Percentiles rank a stretch among this genome's conserved stretches.
Conservation (phyloP, 1,139 yeast species). For the Magnusiomyces ingens region DNA sequence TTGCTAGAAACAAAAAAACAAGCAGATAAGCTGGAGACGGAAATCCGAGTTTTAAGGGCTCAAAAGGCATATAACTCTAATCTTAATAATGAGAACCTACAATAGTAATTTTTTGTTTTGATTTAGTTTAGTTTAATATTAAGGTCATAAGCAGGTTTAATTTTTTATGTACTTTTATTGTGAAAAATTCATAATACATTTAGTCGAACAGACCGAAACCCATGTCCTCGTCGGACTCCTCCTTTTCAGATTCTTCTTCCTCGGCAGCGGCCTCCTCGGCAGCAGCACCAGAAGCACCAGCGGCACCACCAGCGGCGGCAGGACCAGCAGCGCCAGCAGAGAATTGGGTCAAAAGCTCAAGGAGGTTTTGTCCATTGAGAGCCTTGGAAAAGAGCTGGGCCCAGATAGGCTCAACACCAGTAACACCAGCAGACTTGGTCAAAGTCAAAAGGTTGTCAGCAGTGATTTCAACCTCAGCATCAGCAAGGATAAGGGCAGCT, state of each 20-base stretch:
- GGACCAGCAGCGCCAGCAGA: conserved; percentile 93
- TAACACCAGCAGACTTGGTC: conserved; percentile 85
- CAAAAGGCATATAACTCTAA: conserved; percentile 15
- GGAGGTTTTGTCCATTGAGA: conserved; percentile 53
- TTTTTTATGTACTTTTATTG: not conserved
- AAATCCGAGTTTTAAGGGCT: conserved; percentile 51
- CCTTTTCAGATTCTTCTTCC: conserved; percentile 30
- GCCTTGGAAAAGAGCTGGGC: conserved; percentile 80
- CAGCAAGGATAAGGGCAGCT: conserved; percentile 97
- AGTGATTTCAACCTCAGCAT: conserved; percentile 91
- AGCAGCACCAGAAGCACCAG: conserved; percentile 55
- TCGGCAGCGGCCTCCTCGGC: conserved; percentile 63
- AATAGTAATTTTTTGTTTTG: too few relatives aligned
- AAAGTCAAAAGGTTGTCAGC: conserved; percentile 83
- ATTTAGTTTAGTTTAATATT: too few relatives aligned
- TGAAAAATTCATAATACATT: not conserved
- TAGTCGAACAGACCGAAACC: conserved; percentile 37
- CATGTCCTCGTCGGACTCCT: conserved; percentile 35
- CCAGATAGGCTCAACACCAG: conserved; percentile 49
- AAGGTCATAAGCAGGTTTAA: not conserved
- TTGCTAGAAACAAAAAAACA: conserved; percentile 81
- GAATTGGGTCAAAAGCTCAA: conserved; percentile 56
- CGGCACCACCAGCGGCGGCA: conserved; percentile 37
- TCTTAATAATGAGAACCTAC: too few relatives aligned
- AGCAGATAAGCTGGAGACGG: conserved; percentile 80